Percentiles rank a stretch among this genome's conserved stretches.
These are phyloP conservation scores for Taxillus chinensis DNA, from an alignment of 164 flowering plant species.

Conservation along the genomic window DNA sequence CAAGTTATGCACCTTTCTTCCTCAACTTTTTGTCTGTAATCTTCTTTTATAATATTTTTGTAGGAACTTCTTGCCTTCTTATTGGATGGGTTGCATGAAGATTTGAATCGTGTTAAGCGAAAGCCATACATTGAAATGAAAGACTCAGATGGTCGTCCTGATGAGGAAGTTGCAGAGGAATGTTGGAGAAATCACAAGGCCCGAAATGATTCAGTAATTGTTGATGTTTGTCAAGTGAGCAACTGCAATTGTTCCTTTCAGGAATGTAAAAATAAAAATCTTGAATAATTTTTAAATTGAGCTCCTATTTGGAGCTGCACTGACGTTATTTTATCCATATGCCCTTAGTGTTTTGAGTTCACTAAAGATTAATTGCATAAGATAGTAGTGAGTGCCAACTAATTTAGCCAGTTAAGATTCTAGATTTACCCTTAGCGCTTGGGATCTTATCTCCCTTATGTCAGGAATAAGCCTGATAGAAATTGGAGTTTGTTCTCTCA, in stretches of 20 bases:
- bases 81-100: conserved; percentile 96
- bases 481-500: no score
- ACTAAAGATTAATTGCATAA: no score
- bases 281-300: no score
- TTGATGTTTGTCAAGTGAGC: conserved; percentile 86
- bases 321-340: no score
- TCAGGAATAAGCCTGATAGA: no score
- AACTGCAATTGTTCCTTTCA: background rate
- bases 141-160: conserved; percentile 77
- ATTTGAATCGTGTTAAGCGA: conserved; percentile 82
- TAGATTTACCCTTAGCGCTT: no score
- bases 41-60: conserved; percentile 2
- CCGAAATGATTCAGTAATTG: conserved; percentile 87
- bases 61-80: conserved; percentile 96
- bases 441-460: no score
- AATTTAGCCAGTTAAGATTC: no score
- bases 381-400: no score
- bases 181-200: conserved; percentile 92
- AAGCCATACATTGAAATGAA: conserved; percentile 85
- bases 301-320: no score
- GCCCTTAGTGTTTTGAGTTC: no score
- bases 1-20: background rate
- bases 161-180: conserved; percentile 77
- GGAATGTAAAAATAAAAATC: no score
- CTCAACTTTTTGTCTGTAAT: background rate